phyloP scores from a whole-genome alignment of 75 land plant species.

The Cunninghamia lanceolata region DNA sequence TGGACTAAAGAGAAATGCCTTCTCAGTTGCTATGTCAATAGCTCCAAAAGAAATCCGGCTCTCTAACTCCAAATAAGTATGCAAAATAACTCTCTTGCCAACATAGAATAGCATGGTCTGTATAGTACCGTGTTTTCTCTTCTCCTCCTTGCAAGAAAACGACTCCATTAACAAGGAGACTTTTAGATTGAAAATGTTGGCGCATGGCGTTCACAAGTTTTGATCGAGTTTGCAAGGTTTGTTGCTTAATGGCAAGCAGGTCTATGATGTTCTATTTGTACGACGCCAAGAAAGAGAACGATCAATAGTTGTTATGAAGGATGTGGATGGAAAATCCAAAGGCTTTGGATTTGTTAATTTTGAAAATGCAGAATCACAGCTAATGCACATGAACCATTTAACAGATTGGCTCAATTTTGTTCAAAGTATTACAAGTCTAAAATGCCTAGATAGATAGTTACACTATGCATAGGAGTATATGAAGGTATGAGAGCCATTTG shows the following conservation, averaged over 20 bases:
- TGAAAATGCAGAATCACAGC: conserved; percentile 55
- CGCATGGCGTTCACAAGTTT: too few species aligned
- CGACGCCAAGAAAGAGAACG: conserved; percentile 62
- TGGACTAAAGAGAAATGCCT: conserved; percentile 71
- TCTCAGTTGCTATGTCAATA: conserved; percentile 66
- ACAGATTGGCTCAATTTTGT: too few species aligned
- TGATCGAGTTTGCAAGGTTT: conserved; percentile 79
- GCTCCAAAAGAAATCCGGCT: conserved; percentile 84
- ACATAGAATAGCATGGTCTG: neutral
- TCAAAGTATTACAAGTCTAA: too few species aligned
- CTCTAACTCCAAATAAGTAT: conserved; percentile 85
- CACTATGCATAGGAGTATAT: too few species aligned
- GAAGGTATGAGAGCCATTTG: too few species aligned
- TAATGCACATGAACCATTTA: too few species aligned
- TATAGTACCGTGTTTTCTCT: neutral
- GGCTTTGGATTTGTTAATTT: conserved; percentile 82
- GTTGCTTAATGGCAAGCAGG: conserved; percentile 61
- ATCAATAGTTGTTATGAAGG: conserved; percentile 54
- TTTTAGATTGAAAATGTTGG: too few species aligned
- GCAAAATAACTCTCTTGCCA: conserved; percentile 98
- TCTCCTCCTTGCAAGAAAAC: too few species aligned
- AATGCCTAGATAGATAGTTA: too few species aligned
- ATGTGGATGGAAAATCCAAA: conserved; percentile 59
- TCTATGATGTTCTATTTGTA: conserved; percentile 65
- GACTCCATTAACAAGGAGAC: conserved; percentile 55